Percentiles rank a stretch among this genome's conserved stretches.
Conservation (phyloP, 257 asterid genomes). For the Capsicum rhomboideum region DNA sequence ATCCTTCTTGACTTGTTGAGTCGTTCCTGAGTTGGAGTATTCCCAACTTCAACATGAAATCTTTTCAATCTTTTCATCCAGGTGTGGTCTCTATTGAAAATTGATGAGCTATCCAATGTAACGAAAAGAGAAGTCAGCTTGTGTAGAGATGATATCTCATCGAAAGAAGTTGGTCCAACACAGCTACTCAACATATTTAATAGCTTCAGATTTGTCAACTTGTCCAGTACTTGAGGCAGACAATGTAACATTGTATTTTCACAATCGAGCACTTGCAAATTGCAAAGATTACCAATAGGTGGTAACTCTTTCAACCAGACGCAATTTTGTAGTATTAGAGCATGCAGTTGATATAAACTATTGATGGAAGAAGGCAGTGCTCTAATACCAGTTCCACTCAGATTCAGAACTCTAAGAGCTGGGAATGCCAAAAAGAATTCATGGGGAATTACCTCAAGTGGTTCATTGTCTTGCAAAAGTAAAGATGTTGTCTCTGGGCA, state of each 20-base stretch:
- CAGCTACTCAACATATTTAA: background rate
- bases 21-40: background rate
- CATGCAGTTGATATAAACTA: slow-evolving; percentile 2
- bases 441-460: background rate
- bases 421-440: background rate
- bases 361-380: slow-evolving; percentile 6
- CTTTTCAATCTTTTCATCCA: background rate
- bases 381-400: background rate
- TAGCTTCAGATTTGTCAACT: background rate
- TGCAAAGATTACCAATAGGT: background rate
- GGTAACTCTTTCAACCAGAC: background rate
- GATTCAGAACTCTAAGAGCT: slow-evolving; percentile 2
- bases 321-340: slow-evolving; percentile 5
- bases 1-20: background rate
- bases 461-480: background rate
- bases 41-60: background rate
- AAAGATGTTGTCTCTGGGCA: slow-evolving; percentile 14
- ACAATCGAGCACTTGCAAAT: slow-evolving; percentile 10
- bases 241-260: background rate
- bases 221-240: slow-evolving; percentile 5
- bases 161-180: background rate
- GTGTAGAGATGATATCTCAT: background rate
- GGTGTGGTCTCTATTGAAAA: background rate
- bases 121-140: background rate
- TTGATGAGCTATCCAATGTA: background rate